A percentile compares a stretch with the other conserved stretches of the same genome.
phyloP scores from a whole-genome alignment of 345 rosid species.

The Linum trigynum region DNA sequence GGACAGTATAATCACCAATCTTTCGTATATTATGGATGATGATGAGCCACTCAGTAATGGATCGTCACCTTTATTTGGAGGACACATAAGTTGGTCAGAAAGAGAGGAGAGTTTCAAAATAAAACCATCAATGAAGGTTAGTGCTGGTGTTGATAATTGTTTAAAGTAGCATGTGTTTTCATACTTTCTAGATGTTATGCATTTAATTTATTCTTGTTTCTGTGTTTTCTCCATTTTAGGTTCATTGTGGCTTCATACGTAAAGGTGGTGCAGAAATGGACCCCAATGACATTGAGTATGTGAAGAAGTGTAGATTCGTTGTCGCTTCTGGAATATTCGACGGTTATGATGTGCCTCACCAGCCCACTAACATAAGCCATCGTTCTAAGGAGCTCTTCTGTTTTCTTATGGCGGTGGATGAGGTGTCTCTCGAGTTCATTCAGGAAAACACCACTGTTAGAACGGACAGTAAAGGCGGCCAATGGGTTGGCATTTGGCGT shows the following conservation, averaged over 20 bases:
- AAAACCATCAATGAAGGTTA: conserved; percentile 70
- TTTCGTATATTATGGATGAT: conserved; percentile 54
- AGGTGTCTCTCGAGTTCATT: conserved; percentile 60
- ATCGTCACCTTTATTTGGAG: conserved; percentile 73
- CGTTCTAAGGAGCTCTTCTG: conserved; percentile 81
- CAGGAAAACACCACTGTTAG: conserved; percentile 49
- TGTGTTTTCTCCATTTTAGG: conserved; percentile 31
- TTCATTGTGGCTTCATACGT: conserved; percentile 80
- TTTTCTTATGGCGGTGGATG: conserved; percentile 87
- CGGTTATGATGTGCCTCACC: conserved; percentile 83
- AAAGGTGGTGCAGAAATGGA: conserved; percentile 87
- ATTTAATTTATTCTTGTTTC: neutral
- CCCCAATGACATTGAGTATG: conserved; percentile 47
- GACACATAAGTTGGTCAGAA: conserved; percentile 68
- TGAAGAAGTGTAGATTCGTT: conserved; percentile 70
- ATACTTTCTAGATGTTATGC: neutral
- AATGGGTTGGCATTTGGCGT: conserved; percentile 95
- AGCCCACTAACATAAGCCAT: conserved; percentile 68
- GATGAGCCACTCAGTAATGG: conserved; percentile 28
- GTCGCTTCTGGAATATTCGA: conserved; percentile 95
- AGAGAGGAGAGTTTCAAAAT: conserved; percentile 72
- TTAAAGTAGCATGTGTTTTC: neutral
- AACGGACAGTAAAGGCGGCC: conserved; percentile 58
- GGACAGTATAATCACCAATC: conserved; percentile 40
- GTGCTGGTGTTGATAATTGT: no score